Conservation (phyloP, 2,329 filamentous ascomycete species). For the Monosporascus sp. region DNA sequence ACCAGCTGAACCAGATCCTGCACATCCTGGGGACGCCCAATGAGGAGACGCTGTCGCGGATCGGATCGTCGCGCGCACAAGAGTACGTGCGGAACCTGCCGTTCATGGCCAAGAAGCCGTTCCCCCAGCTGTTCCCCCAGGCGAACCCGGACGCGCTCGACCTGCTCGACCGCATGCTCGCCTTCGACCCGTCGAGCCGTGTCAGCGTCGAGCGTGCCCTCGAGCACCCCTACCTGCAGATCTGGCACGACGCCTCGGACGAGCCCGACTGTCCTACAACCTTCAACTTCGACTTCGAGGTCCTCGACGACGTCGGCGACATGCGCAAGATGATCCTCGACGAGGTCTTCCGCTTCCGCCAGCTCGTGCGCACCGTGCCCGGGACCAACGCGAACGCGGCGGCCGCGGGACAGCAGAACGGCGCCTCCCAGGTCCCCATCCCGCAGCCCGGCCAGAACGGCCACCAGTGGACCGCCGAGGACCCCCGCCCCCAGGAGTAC, state of each 20-base stretch:
- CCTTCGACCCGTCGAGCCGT: slow-evolving; percentile 89
- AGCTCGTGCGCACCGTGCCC: slow-evolving; percentile 48
- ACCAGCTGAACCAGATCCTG: slow-evolving; percentile 98
- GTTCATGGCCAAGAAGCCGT: slow-evolving; percentile 89
- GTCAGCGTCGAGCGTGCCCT: slow-evolving; percentile 93
- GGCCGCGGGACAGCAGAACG: slow-evolving; percentile 30
- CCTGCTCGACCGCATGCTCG: slow-evolving; percentile 92
- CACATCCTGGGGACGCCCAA: slow-evolving; percentile 96
- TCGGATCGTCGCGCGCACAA: slow-evolving; percentile 91
- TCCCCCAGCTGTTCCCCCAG: slow-evolving; percentile 82
- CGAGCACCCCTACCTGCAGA: slow-evolving; percentile 92
- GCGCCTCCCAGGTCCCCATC: slow-evolving; percentile 45
- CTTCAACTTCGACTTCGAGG: slow-evolving; percentile 97
- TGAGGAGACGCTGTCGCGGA: slow-evolving; percentile 87
- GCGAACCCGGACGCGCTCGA: slow-evolving; percentile 96
- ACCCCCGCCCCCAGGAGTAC: slow-evolving; percentile 57
- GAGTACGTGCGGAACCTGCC: slow-evolving; percentile 97
- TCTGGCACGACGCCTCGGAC: slow-evolving; percentile 97
- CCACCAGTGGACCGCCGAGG: slow-evolving; percentile 55
- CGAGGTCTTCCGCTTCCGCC: slow-evolving; percentile 85
- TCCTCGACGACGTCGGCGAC: slow-evolving; percentile 88
- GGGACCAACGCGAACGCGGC: slow-evolving; percentile 22
- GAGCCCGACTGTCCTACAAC: slow-evolving; percentile 89
- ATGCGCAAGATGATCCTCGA: slow-evolving; percentile 97
- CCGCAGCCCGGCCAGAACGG: slow-evolving; percentile 36